These are phyloP conservation scores for Candida ulmi DNA, from an alignment of 805 yeast genomes.

Conservation along the genomic window DNA sequence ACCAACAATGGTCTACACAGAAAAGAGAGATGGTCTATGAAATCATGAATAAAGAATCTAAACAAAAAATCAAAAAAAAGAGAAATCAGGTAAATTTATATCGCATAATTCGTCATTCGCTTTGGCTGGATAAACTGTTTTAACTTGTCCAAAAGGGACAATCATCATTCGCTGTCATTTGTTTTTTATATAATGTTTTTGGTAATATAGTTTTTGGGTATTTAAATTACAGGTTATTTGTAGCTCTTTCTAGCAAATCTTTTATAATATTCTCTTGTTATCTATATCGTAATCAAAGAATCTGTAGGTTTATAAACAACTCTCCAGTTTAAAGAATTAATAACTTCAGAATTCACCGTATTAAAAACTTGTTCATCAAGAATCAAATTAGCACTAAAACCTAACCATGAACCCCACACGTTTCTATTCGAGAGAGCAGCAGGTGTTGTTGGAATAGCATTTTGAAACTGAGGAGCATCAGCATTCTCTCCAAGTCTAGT, in stretches of 20 bases:
- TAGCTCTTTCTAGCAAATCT: not conserved
- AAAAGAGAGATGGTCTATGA: constrained; percentile 9
- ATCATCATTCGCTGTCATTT: too few relatives aligned
- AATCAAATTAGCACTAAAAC: constrained; percentile 54
- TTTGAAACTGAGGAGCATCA: constrained; percentile 30
- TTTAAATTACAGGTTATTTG: not conserved
- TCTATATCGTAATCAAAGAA: constrained; percentile 25
- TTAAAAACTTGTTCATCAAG: constrained; percentile 45
- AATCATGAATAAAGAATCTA: too few relatives aligned
- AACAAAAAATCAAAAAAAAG: not conserved
- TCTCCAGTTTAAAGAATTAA: constrained; percentile 61
- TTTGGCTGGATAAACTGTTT: too few relatives aligned
- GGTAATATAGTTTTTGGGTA: too few relatives aligned
- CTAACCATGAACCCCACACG: constrained; percentile 67
- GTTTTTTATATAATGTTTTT: too few relatives aligned
- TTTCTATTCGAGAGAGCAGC: constrained; percentile 31
- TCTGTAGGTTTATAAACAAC: constrained; percentile 59
- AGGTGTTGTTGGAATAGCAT: constrained; percentile 5
- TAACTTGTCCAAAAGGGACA: too few relatives aligned
- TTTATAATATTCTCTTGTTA: not conserved
- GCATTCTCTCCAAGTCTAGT: constrained; percentile 62
- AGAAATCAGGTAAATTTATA: not conserved
- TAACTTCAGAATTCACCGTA: constrained; percentile 37
- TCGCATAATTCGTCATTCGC: too few relatives aligned
- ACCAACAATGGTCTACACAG: constrained; percentile 17